Evolutionary conservation across 2,329 filamentous ascomycete species (phyloP).

Genomic region (Tolypocladium amazonense): DNA sequence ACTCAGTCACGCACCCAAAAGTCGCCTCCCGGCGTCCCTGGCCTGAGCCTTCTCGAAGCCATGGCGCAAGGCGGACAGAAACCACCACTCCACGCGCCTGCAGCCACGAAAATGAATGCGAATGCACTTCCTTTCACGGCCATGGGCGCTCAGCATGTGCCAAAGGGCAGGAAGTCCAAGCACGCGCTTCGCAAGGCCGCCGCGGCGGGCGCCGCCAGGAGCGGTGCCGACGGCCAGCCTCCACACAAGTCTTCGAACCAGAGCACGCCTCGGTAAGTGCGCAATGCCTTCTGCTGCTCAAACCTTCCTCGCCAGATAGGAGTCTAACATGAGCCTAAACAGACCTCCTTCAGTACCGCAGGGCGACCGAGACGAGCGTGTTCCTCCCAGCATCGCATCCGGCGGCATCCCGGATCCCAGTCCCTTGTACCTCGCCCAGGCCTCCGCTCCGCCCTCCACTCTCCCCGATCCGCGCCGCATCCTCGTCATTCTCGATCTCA

Average conservation of each 20-base stretch:
- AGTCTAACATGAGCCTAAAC: background rate
- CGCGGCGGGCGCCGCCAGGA: background rate
- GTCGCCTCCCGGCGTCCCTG: background rate
- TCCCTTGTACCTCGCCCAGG: constrained; percentile 46
- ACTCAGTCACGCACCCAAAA: background rate
- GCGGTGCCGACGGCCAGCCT: background rate
- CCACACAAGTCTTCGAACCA: background rate
- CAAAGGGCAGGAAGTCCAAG: background rate
- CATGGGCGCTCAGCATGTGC: background rate
- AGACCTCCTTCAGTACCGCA: background rate
- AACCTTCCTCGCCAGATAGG: background rate
- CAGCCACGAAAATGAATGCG: background rate
- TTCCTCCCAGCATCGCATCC: constrained; percentile 27
- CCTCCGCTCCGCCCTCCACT: constrained; percentile 30
- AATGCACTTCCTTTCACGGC: background rate
- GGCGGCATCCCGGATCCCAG: constrained; percentile 53
- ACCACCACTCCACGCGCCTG: background rate
- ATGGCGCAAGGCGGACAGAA: background rate
- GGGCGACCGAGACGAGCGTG: constrained; percentile 1
- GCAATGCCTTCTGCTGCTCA: background rate
- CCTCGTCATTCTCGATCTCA: constrained; percentile 82
- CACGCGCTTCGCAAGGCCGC: background rate
- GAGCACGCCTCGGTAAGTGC: background rate
- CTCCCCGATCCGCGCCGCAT: constrained; percentile 46
- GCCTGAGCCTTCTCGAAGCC: background rate